Evolutionary conservation across 2,329 filamentous ascomycete species (phyloP), one percentile per base, ranked within the genome.

Genomic region (Nemania abortiva): DNA sequence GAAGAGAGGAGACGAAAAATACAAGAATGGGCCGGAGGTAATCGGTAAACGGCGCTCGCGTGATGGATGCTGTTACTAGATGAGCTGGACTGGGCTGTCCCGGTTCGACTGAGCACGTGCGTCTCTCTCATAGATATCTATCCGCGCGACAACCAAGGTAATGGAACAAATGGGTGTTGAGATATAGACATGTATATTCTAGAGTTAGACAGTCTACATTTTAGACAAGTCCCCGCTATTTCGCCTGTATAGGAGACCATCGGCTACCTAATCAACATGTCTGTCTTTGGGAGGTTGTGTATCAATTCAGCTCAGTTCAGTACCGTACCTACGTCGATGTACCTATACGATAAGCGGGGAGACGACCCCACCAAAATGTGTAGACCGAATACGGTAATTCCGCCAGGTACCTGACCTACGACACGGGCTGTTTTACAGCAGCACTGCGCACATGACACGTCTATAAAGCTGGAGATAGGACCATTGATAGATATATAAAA

Each of bases 1-100:
- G 83, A 84, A 74, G 86, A 86, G 79, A 81, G 84, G 72, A 81
- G 81, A 71, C 80, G 80, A 75, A 82, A 84, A 77, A 77, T 88
- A 71, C 79, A 83, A 76, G 81, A 82, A 70, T 86, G 85, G 84
- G 78, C 81, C 57, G 74, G 81, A 57, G 81, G 81, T 18, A 65
- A 62, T 24, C 65, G 49, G 7, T 60, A 22, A 55, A 54, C 55
- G 22, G 22, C 18, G 4, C 11, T 49, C 18, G 15, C 45, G 20
- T 22, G 45, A 22, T 22, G 45, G n/a, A n/a, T n/a, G n/a, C n/a
- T n/a, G n/a, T n/a, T n/a, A n/a, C n/a, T n/a, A n/a, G n/a, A 45
- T 34, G 31, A 34, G 31, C 31, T 34, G 31, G 31, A 34, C 31
- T 34, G 31, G 31, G 31, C 31, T 34, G 31, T 5, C 6, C 31